phyloP scores from a whole-genome alignment of 495 filamentous ascomycete species.

The Rhypophila decipiens region DNA sequence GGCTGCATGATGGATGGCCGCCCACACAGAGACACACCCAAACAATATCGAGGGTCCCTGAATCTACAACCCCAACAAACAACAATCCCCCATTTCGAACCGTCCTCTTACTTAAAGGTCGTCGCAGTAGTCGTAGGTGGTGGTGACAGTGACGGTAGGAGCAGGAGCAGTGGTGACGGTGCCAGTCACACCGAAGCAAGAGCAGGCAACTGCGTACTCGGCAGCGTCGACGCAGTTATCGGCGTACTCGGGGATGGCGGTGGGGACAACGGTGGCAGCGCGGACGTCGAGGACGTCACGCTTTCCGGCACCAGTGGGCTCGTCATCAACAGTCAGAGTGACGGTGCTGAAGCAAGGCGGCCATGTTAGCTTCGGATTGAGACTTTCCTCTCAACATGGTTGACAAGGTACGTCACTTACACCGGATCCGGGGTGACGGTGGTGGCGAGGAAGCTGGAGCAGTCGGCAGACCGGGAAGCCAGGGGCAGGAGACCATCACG shows the following conservation, averaged over 20 bases:
- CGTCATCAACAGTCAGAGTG: constrained; percentile 21
- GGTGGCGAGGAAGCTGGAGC: constrained; percentile 26
- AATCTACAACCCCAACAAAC: background rate
- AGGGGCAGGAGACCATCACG: constrained; percentile 19
- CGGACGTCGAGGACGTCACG: constrained; percentile 7
- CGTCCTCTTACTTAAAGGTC: constrained; percentile 6
- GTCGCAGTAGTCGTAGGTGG: constrained; percentile 23
- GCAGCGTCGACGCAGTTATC: constrained; percentile 12
- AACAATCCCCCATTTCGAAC: background rate
- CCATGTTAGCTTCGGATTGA: no score
- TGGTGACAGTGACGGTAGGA: constrained; percentile 26
- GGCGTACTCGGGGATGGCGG: constrained; percentile 22
- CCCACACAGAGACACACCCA: no score
- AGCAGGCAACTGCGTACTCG: constrained; percentile 24
- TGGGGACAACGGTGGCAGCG: constrained; percentile 16
- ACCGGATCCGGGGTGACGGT: constrained; percentile 25
- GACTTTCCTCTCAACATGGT: background rate
- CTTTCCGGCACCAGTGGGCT: constrained; percentile 8
- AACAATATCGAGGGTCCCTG: no score
- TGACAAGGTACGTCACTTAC: constrained; percentile 11
- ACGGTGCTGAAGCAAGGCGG: no score
- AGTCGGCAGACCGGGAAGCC: constrained; percentile 20
- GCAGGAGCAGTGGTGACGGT: constrained; percentile 20
- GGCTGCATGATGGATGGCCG: no score
- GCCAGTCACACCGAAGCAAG: constrained; percentile 28